phyloP scores from a whole-genome alignment of 2,329 filamentous ascomycete species.

The Calonectria pteridis region DNA sequence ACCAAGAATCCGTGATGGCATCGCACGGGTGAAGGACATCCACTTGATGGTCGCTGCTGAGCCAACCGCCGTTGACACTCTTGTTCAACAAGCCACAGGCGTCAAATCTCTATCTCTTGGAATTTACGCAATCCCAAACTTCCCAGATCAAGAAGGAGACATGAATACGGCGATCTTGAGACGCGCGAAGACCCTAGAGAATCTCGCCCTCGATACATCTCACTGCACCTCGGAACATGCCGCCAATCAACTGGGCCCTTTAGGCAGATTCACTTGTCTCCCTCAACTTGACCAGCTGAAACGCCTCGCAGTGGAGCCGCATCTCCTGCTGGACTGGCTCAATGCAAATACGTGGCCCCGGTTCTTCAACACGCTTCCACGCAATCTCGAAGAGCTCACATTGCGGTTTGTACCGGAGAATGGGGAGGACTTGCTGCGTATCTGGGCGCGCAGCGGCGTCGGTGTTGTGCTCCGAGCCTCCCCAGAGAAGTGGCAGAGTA shows the following conservation, averaged over 20 bases:
- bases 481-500: neutral
- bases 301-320: neutral
- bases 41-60: neutral
- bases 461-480: neutral
- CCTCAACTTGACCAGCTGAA: neutral
- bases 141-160: constrained; percentile 1
- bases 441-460: neutral
- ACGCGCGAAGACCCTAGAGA: neutral
- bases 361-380: neutral
- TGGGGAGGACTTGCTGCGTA: constrained; percentile 6
- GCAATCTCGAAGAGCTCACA: neutral
- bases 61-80: neutral
- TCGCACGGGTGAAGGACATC: neutral
- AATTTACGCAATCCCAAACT: neutral
- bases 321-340: neutral
- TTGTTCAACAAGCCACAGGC: neutral
- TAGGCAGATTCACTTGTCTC: neutral
- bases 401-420: neutral
- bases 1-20: neutral
- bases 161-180: constrained; percentile 3
- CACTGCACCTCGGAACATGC: neutral
- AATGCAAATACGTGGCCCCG: neutral
- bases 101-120: neutral
- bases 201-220: neutral
- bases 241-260: neutral